These are phyloP conservation scores for Fusarium sp. DNA, from an alignment of 2,329 filamentous ascomycete genomes.

Conservation along the genomic window DNA sequence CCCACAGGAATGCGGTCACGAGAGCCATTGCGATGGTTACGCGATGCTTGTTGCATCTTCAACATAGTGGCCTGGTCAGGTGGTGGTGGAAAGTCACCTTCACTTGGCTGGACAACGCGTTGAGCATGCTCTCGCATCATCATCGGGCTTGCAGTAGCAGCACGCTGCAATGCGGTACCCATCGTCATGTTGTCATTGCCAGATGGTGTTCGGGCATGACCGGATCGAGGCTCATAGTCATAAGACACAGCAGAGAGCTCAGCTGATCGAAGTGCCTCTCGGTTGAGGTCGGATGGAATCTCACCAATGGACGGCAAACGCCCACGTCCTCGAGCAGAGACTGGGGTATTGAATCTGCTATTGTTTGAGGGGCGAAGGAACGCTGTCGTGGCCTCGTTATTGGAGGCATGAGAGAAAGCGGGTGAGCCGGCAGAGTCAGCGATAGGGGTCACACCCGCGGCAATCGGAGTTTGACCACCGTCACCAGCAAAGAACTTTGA, in stretches of 20 bases:
- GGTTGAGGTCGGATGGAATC: constrained; percentile 51
- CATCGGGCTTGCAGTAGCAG: constrained; percentile 75
- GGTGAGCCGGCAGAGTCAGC: constrained; percentile 77
- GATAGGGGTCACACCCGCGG: constrained; percentile 88
- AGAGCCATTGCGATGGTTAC: constrained; percentile 74
- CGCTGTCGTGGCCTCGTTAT: constrained; percentile 72
- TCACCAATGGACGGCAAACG: constrained; percentile 85
- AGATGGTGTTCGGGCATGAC: constrained; percentile 53
- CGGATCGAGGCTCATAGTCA: constrained; percentile 45
- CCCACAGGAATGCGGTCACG: constrained; percentile 83
- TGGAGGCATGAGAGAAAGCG: constrained; percentile 61
- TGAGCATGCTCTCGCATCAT: constrained; percentile 65
- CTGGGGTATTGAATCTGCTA: constrained; percentile 76
- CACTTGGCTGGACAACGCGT: constrained; percentile 47
- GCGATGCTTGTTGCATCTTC: constrained; percentile 68
- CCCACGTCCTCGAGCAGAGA: constrained; percentile 70
- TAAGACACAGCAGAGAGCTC: constrained; percentile 38
- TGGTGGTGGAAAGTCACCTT: constrained; percentile 70
- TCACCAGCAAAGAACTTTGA: constrained; percentile 73
- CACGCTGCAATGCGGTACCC: constrained; percentile 67
- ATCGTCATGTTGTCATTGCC: constrained; percentile 57
- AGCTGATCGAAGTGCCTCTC: constrained; percentile 44
- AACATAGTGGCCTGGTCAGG: constrained; percentile 68
- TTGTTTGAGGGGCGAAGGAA: constrained; percentile 75
- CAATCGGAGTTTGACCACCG: constrained; percentile 78